phyloP scores from a whole-genome alignment of 805 yeast species.

The Clavispora carvajalis region DNA sequence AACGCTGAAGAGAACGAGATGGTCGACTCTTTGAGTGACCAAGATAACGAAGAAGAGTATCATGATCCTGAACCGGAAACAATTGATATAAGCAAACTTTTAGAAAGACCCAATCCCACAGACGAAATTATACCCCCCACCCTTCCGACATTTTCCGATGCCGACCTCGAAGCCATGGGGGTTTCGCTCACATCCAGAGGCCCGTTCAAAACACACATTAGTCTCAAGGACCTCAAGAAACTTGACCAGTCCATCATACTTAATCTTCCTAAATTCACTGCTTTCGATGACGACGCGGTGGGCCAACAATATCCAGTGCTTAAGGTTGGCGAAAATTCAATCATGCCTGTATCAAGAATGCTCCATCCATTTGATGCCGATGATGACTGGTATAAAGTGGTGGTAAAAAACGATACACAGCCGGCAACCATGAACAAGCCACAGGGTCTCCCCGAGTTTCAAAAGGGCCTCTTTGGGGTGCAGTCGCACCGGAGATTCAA shows the following conservation, averaged over 20 bases:
- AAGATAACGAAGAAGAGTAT: background rate
- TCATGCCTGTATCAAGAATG: conserved; percentile 61
- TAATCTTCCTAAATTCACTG: conserved; percentile 43
- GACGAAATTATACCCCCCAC: conserved; percentile 23
- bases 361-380: conserved; percentile 61
- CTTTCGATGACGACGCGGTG: conserved; percentile 36
- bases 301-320: conserved; percentile 12
- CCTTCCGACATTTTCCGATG: conserved; percentile 25
- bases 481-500: conserved; percentile 51
- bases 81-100: conserved; percentile 35
- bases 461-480: conserved; percentile 56
- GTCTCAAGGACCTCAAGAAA: conserved; percentile 37
- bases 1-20: background rate
- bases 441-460: conserved; percentile 35
- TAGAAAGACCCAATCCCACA: conserved; percentile 22
- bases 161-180: conserved; percentile 23
- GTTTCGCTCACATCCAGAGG: conserved; percentile 1
- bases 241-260: conserved; percentile 45
- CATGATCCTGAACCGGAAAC: conserved; percentile 5
- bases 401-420: conserved; percentile 36
- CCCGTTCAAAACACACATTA: conserved; percentile 45
- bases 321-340: conserved; percentile 25
- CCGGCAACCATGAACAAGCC: background rate
- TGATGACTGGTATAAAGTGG: conserved; percentile 54
- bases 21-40: background rate